Evolutionary conservation across 2,329 filamentous ascomycete species (phyloP), one percentile per base, ranked within the genome.

Genomic region (Shiraia sp.): DNA sequence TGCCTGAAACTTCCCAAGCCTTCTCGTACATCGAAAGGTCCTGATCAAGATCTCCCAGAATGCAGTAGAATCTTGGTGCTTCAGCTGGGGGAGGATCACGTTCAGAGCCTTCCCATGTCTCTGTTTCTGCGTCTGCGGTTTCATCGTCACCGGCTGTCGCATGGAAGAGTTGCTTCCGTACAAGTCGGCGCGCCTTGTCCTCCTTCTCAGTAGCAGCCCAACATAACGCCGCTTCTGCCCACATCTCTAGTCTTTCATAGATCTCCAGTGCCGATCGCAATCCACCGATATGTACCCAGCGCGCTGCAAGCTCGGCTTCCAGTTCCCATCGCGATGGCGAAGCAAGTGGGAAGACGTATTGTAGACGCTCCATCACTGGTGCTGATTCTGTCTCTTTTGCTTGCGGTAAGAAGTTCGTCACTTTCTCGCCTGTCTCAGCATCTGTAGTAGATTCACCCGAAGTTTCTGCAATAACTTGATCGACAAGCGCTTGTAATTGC

Each of bases 141-240:
- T 69, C 63, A 6, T 72, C 70, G 9, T 71, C 57, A 7, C 69
- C 70, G 19, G 66, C 66, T 0, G 81, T 85, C 9, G 82, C 80
- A 34, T 86, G 79, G 72, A 89, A 96, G 0, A 99, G 75, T 40
- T 92, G 85, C 70, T 85, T 84, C 38, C 89, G 82, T 12, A 97
- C 75, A 34, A 96, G 80, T 3, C 79, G 80, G 40, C 81, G 82
- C 1, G 90, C 93, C 61, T 93, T 93, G 16, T 87, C 87, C 69
- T 96, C 91, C 71, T 84, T 79, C n/a, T 85, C 80, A 0, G 85
- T 88, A 0, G 82, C 77, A 10, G 90, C 91, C 58, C 90, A 86
- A 66, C 93, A 99, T 2, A 99, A 77, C 0, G 93, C 92, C 4
- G 91, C 90, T 71, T 99, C 93, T 1, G 93, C 88, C 90, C 93